Conservation (phyloP, 2,329 filamentous ascomycete species). For the Diaporthe citriasiana region DNA sequence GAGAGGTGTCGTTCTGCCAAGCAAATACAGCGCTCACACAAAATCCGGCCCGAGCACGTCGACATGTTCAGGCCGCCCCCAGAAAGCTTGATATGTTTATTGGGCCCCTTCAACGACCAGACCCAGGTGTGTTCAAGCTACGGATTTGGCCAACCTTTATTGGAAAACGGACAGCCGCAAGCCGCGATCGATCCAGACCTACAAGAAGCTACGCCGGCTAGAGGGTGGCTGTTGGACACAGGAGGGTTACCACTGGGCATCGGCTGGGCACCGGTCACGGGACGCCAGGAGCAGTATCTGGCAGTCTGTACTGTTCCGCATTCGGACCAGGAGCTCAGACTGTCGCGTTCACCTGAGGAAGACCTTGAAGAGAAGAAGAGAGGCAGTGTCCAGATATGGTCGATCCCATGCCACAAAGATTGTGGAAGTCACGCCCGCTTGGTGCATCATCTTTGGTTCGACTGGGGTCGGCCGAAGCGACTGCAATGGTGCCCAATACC, state of each 20-base stretch:
- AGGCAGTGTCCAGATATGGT: slow-evolving; percentile 42
- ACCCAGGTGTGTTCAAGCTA: slow-evolving; percentile 43
- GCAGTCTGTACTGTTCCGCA: slow-evolving; percentile 66
- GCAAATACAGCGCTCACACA: slow-evolving; percentile 42
- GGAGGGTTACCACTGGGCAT: slow-evolving; percentile 67
- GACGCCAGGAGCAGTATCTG: slow-evolving; percentile 60
- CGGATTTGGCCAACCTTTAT: slow-evolving; percentile 44
- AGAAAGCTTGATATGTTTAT: slow-evolving; percentile 46
- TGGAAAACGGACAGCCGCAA: slow-evolving; percentile 50
- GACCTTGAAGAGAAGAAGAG: slow-evolving; percentile 33
- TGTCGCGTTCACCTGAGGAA: slow-evolving; percentile 31
- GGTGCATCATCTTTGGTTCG: slow-evolving; percentile 54
- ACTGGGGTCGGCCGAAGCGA: slow-evolving; percentile 64
- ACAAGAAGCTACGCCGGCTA: slow-evolving; percentile 41
- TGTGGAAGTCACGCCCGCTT: slow-evolving; percentile 28
- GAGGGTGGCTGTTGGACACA: slow-evolving; percentile 68
- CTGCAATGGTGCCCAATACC: slow-evolving; percentile 68
- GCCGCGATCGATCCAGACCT: slow-evolving; percentile 45
- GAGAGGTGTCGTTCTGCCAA: slow-evolving; percentile 40
- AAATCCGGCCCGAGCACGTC: slow-evolving; percentile 40
- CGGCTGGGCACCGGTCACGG: slow-evolving; percentile 63
- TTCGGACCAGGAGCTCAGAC: slow-evolving; percentile 59
- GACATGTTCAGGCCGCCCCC: slow-evolving; percentile 40
- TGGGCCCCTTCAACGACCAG: slow-evolving; percentile 49
- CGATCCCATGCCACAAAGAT: slow-evolving; percentile 37